phyloP scores from a whole-genome alignment of 2,329 filamentous ascomycete species.

The Fusarium sp. region DNA sequence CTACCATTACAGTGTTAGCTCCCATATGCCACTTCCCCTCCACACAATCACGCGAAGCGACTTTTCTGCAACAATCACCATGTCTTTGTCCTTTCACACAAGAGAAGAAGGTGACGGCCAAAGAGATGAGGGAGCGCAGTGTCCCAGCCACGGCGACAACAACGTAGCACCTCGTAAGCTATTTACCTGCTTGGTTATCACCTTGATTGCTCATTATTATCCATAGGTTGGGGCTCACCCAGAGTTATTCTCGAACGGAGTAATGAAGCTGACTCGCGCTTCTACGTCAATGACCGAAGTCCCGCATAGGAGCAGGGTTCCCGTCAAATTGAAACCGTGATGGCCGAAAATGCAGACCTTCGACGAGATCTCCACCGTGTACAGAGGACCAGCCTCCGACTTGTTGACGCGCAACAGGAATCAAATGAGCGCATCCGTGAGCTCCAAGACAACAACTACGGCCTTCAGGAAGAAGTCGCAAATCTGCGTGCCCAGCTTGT shows the following conservation, averaged over 20 bases:
- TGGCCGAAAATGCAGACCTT: neutral
- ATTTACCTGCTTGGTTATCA: neutral
- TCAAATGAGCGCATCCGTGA: neutral
- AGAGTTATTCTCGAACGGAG: neutral
- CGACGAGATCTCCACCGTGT: neutral
- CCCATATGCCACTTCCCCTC: neutral
- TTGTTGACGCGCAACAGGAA: neutral
- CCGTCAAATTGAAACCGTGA: neutral
- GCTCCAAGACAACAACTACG: neutral
- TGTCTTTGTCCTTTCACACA: neutral
- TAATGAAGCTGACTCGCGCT: neutral
- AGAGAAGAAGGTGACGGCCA: fast-evolving
- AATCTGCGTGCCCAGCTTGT: neutral
- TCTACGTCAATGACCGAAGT: neutral
- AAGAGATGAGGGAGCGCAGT: neutral
- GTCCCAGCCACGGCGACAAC: neutral
- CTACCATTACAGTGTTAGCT: neutral
- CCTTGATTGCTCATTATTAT: neutral
- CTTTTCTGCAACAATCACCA: neutral
- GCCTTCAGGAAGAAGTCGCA: neutral
- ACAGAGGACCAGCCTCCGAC: neutral
- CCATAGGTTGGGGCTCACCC: neutral
- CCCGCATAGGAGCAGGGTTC: neutral
- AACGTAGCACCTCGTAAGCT: neutral
- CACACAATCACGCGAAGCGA: neutral